phyloP scores from a whole-genome alignment of 106 monocot genomes.

The Dioscorea dumetorum region DNA sequence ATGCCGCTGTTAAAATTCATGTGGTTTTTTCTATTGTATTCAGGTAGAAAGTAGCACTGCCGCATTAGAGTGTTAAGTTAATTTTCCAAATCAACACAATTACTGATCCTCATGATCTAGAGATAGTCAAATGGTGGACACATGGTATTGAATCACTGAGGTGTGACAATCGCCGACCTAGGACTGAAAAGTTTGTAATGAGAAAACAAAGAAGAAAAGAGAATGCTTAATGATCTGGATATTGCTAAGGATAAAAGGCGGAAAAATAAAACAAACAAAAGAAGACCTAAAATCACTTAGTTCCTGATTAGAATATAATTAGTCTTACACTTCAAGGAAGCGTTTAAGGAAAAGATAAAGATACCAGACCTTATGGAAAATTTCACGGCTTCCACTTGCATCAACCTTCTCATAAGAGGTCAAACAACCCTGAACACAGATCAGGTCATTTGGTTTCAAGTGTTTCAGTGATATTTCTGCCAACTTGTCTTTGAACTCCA shows the following conservation, averaged over 20 bases:
- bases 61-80: too few species aligned
- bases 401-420: conserved; percentile 35
- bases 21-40: background rate
- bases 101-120: too few species aligned
- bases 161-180: too few species aligned
- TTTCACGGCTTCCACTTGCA: conserved; percentile 26
- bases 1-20: background rate
- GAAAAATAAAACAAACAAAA: background rate
- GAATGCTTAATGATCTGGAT: background rate
- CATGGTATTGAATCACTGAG: too few species aligned
- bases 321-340: background rate
- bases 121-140: too few species aligned
- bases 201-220: background rate
- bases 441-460: conserved; percentile 54
- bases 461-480: conserved; percentile 41
- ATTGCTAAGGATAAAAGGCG: background rate
- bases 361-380: conserved; percentile 43
- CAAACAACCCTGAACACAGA: conserved; percentile 57
- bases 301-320: background rate
- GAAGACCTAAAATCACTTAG: background rate
- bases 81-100: too few species aligned
- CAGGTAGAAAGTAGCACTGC: too few species aligned
- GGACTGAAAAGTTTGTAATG: background rate
- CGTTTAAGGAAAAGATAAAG: too few species aligned
- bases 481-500: conserved; percentile 32